These are phyloP conservation scores for Nakaseomyces uthaithaninus DNA, from an alignment of 1,139 yeast species.

Conservation along the genomic window DNA sequence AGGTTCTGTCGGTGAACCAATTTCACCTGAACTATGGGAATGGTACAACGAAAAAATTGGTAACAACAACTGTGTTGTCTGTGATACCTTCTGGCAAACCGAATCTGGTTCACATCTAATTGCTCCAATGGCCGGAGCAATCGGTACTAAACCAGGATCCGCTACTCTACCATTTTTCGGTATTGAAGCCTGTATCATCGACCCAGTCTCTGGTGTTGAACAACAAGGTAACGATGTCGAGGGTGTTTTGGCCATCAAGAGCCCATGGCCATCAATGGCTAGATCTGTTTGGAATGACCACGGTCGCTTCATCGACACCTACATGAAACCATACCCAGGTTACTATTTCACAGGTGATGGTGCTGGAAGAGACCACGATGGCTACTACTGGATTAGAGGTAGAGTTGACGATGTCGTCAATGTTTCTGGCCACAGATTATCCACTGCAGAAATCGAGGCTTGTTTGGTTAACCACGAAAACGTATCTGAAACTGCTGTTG, in stretches of 20 bases:
- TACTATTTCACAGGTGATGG: slow-evolving; percentile 98
- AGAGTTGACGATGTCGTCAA: slow-evolving; percentile 98
- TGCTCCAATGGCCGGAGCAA: slow-evolving; percentile 90
- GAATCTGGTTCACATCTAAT: slow-evolving; percentile 95
- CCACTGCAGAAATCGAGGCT: slow-evolving; percentile 96
- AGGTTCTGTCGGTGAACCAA: slow-evolving; percentile 99
- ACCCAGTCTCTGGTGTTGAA: slow-evolving; percentile 84
- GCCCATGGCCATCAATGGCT: slow-evolving; percentile 98
- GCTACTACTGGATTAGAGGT: slow-evolving; percentile 97
- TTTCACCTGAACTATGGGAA: slow-evolving; percentile 96
- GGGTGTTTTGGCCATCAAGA: slow-evolving; percentile 86
- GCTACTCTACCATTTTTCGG: slow-evolving; percentile 97
- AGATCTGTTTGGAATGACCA: slow-evolving; percentile 93
- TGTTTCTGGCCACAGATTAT: slow-evolving; percentile 93
- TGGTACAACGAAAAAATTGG: slow-evolving; percentile 96
- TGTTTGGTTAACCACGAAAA: slow-evolving; percentile 71
- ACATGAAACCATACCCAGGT: slow-evolving; percentile 92
- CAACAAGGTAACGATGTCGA: slow-evolving; percentile 84
- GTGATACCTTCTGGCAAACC: slow-evolving; percentile 99
- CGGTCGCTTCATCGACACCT: slow-evolving; percentile 82
- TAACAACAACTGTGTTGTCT: slow-evolving; percentile 71
- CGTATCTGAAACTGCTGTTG: slow-evolving; percentile 91
- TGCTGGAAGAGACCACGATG: slow-evolving; percentile 95
- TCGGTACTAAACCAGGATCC: slow-evolving; percentile 95
- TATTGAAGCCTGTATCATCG: slow-evolving; percentile 80